Evolutionary conservation across 1,284 basidiomycete species (phyloP).

Genomic region (Coniferiporia weirii): DNA sequence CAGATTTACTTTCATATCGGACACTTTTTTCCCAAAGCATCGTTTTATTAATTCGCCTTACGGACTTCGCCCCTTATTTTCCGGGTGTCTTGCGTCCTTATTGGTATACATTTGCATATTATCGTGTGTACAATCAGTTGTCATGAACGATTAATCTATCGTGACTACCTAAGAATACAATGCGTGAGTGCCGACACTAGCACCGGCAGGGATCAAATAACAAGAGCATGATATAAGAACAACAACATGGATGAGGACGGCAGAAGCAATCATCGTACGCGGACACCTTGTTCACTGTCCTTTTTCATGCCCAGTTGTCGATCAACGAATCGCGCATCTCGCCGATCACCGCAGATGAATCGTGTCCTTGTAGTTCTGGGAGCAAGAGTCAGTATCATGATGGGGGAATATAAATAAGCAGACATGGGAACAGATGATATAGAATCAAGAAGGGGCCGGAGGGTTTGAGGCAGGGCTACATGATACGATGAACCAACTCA

Average conservation of each 20-base stretch:
- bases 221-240: not conserved
- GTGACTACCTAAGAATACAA: constrained; percentile 1
- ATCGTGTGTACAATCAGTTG: not conserved
- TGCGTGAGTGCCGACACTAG: not conserved
- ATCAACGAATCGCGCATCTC: constrained; percentile 94
- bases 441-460: not conserved
- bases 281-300: not conserved
- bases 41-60: no score
- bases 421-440: not conserved
- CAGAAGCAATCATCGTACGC: not conserved
- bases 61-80: no score
- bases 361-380: constrained; percentile 84
- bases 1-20: no score
- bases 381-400: constrained; percentile 1
- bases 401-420: not conserved
- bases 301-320: constrained; percentile 85
- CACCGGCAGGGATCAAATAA: not conserved
- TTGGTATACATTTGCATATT: not conserved
- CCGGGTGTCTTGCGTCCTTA: not conserved
- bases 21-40: no score
- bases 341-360: constrained; percentile 80
- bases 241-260: not conserved
- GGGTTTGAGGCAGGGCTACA: not conserved
- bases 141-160: not conserved
- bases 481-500: constrained; percentile 43